Conservation (phyloP, 768 basidiomycete species). For the Cubamyces lactineus region DNA sequence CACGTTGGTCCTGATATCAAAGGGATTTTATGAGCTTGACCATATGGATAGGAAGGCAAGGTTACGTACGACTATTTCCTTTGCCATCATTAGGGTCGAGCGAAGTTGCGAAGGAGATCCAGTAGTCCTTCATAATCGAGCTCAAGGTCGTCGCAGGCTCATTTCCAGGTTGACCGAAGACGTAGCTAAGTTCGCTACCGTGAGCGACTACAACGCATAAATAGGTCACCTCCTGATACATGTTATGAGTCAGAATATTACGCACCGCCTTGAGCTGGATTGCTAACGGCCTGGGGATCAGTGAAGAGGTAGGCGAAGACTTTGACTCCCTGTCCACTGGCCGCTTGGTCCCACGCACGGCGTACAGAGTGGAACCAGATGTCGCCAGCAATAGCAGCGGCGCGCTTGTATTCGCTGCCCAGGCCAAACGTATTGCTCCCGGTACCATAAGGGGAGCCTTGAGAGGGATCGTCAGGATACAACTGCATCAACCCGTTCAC, state of each 20-base stretch:
- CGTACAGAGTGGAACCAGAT: conserved; percentile 44
- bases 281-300: conserved; percentile 35
- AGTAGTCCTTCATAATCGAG: conserved; percentile 45
- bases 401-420: conserved; percentile 43
- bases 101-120: conserved; percentile 50
- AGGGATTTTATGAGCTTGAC: not conserved
- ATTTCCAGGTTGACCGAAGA: conserved; percentile 16
- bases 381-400: conserved; percentile 45
- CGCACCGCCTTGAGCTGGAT: conserved; percentile 10
- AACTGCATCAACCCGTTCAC: conserved; percentile 37
- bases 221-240: too few relatives aligned
- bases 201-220: conserved; percentile 14
- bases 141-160: conserved; percentile 32
- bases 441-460: conserved; percentile 51
- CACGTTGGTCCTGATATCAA: conserved; percentile 10
- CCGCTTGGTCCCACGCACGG: conserved; percentile 44
- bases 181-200: conserved; percentile 27
- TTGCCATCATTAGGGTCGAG: conserved; percentile 49
- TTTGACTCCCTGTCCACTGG: conserved; percentile 41
- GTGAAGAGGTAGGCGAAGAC: conserved; percentile 49
- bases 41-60: not conserved
- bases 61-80: conserved; percentile 37
- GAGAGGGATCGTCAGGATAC: conserved; percentile 46
- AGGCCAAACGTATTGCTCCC: conserved; percentile 50
- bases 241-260: not conserved